phyloP scores from a whole-genome alignment of 1,139 yeast genomes.

The Saccharomyces hybrid region DNA sequence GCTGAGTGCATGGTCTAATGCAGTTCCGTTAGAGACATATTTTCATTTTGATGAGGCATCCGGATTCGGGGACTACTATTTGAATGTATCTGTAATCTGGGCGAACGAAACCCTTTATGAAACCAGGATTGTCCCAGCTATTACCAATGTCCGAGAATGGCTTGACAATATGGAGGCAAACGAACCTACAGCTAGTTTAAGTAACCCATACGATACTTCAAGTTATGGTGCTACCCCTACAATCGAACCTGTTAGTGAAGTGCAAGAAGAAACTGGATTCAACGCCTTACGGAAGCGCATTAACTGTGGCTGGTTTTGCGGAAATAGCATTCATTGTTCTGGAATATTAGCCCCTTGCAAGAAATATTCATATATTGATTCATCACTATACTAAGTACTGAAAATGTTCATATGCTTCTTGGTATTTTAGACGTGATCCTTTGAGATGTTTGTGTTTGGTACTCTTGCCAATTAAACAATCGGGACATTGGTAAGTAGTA shows the following conservation, averaged over 20 bases:
- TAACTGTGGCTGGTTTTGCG: too few species aligned
- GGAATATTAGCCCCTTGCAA: too few species aligned
- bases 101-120: not conserved
- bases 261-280: too few species aligned
- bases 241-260: too few species aligned
- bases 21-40: not conserved
- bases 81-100: not conserved
- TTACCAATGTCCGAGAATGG: not conserved
- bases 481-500: slow-evolving; percentile 5
- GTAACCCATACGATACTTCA: not conserved
- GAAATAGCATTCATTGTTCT: too few species aligned
- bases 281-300: too few species aligned
- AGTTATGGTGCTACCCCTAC: not conserved
- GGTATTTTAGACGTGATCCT: not conserved
- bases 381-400: too few species aligned
- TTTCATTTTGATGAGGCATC: not conserved
- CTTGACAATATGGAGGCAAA: not conserved
- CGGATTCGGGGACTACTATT: not conserved
- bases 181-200: not conserved
- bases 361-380: too few species aligned
- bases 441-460: not conserved
- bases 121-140: not conserved
- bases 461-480: slow-evolving; percentile 7
- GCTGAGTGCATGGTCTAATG: not conserved
- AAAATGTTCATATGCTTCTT: not conserved